Percentiles rank a stretch among this genome's conserved stretches.
These are phyloP conservation scores for Fonsecaea nubica DNA, from an alignment of 2,329 filamentous ascomycete species.

Conservation along the genomic window DNA sequence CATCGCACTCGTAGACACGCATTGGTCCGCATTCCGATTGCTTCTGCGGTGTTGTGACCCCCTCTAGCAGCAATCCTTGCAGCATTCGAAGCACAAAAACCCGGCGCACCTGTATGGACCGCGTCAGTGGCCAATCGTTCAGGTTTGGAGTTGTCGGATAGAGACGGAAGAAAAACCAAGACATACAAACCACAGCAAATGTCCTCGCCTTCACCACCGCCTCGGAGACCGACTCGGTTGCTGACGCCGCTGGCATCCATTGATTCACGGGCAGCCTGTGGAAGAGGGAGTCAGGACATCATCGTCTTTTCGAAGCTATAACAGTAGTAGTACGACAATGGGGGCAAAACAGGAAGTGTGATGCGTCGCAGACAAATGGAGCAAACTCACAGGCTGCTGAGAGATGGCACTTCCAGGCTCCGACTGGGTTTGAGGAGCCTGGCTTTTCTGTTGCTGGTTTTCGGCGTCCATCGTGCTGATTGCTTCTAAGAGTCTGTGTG, in stretches of 20 bases:
- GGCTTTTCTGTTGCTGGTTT: slow-evolving; percentile 20
- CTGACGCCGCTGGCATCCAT: slow-evolving; percentile 29
- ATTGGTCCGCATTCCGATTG: background rate
- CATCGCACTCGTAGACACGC: background rate
- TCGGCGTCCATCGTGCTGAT: slow-evolving; percentile 16
- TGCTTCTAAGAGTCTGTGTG: background rate
- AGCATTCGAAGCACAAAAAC: slow-evolving; percentile 40
- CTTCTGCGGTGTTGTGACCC: background rate
- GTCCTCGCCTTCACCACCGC: slow-evolving; percentile 38
- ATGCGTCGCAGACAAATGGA: background rate
- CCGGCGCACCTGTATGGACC: slow-evolving; percentile 33
- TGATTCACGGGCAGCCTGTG: slow-evolving; percentile 17
- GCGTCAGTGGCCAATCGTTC: background rate
- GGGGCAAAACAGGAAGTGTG: background rate
- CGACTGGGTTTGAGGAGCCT: slow-evolving; percentile 12
- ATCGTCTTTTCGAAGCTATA: no score
- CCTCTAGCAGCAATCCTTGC: slow-evolving; percentile 39
- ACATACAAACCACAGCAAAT: slow-evolving; percentile 40
- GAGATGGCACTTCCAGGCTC: slow-evolving; percentile 20
- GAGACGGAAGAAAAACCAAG: background rate
- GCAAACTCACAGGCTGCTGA: slow-evolving; percentile 36
- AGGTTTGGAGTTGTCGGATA: background rate
- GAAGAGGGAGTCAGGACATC: background rate
- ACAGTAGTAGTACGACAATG: background rate
- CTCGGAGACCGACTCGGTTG: slow-evolving; percentile 36